phyloP scores from a whole-genome alignment of 805 yeast genomes.

The Clavispora vitiphila region DNA sequence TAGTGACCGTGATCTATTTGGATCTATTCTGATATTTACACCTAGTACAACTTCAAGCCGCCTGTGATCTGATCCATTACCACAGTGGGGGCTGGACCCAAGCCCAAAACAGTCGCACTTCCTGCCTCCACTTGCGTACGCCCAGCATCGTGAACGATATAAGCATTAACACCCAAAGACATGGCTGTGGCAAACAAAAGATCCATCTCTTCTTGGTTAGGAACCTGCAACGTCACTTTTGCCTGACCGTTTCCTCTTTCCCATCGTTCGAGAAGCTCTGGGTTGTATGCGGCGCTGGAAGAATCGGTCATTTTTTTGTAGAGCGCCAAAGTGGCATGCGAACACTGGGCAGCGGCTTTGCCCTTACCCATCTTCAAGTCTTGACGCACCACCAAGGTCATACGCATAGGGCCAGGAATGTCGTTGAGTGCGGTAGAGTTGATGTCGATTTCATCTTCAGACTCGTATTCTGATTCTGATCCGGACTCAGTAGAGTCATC shows the following conservation, averaged over 20 bases:
- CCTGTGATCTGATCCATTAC: slow-evolving; percentile 80
- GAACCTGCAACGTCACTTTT: slow-evolving; percentile 78
- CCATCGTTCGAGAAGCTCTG: slow-evolving; percentile 71
- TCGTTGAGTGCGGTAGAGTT: slow-evolving; percentile 58
- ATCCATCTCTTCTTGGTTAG: slow-evolving; percentile 67
- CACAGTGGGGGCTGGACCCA: slow-evolving; percentile 92
- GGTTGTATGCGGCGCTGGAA: slow-evolving; percentile 50
- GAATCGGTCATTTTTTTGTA: slow-evolving; percentile 63
- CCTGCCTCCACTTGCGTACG: slow-evolving; percentile 96
- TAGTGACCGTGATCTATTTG: too few species aligned
- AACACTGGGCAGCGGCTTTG: slow-evolving; percentile 95
- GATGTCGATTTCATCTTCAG: slow-evolving; percentile 52
- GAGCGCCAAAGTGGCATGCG: slow-evolving; percentile 94
- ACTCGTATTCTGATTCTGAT: slow-evolving; percentile 21
- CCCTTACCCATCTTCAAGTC: slow-evolving; percentile 94
- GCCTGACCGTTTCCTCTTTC: slow-evolving; percentile 78
- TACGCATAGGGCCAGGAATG: slow-evolving; percentile 72
- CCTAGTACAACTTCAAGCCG: slow-evolving; percentile 63
- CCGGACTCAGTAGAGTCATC: slow-evolving; percentile 11
- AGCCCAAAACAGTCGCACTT: slow-evolving; percentile 90
- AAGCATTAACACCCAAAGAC: slow-evolving; percentile 70
- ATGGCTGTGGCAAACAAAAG: slow-evolving; percentile 75
- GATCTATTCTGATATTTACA: too few species aligned
- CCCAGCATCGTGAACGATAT: slow-evolving; percentile 92
- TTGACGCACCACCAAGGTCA: slow-evolving; percentile 84